These are phyloP conservation scores for Scortechinia acanthostroma DNA, from an alignment of 2,329 filamentous ascomycete genomes.

Conservation along the genomic window DNA sequence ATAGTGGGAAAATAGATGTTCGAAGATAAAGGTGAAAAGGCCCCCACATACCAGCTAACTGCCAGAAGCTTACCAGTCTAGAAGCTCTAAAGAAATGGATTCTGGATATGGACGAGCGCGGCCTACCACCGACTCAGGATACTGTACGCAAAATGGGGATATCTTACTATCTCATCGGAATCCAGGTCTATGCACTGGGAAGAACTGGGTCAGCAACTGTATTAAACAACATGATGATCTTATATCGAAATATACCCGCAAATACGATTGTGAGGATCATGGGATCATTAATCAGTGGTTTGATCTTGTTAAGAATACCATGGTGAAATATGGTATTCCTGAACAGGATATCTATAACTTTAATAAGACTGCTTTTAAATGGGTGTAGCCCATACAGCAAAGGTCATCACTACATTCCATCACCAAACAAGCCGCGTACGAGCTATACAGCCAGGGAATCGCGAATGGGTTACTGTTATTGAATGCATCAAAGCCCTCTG, in stretches of 20 bases:
- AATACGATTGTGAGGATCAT: conserved; percentile 13
- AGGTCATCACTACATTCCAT: conserved; percentile 15
- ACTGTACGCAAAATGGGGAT: too few relatives aligned
- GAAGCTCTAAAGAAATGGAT: too few relatives aligned
- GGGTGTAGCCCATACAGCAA: conserved; percentile 12
- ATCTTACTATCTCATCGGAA: too few relatives aligned
- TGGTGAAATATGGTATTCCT: conserved; percentile 11
- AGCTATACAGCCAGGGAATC: conserved; percentile 13
- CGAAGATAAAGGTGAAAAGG: too few relatives aligned
- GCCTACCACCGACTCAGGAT: too few relatives aligned
- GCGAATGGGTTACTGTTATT: conserved; percentile 15
- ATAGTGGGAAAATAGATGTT: too few relatives aligned
- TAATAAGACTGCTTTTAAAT: conserved; percentile 19
- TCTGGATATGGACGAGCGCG: too few relatives aligned
- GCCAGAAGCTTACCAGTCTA: too few relatives aligned
- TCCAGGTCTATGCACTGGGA: conserved; percentile 11
- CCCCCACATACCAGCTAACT: too few relatives aligned
- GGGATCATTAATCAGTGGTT: conserved; percentile 11
- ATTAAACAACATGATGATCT: conserved; percentile 14
- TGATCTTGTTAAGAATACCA: conserved; percentile 8
- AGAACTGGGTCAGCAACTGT: conserved; percentile 14
- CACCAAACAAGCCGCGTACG: conserved; percentile 8
- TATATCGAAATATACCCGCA: conserved; percentile 10
- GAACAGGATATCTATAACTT: conserved; percentile 13
- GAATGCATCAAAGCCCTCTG: conserved; percentile 7